Conservation (phyloP, 2,329 filamentous ascomycete genomes). For the Dothiorella sarmentorum region DNA sequence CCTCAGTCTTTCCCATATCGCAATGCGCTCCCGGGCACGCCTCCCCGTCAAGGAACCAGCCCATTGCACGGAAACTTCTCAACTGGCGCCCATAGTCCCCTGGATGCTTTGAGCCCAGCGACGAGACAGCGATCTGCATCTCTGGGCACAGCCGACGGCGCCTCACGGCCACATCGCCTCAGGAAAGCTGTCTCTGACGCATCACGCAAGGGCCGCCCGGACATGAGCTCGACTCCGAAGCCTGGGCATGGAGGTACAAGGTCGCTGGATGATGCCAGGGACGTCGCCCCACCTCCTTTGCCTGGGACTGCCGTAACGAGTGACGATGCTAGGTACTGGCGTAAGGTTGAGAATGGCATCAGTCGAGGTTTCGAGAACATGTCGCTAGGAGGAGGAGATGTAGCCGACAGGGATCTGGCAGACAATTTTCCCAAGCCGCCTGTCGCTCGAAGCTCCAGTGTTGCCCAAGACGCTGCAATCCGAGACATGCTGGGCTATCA, state of each 20-base stretch:
- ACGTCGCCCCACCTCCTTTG: neutral
- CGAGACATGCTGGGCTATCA: neutral
- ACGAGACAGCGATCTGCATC: neutral
- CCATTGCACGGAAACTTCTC: neutral
- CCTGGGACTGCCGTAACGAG: constrained; percentile 1
- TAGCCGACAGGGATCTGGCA: constrained; percentile 30
- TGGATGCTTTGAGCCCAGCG: neutral
- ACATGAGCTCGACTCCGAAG: neutral
- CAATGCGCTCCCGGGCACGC: neutral
- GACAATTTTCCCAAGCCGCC: constrained; percentile 17
- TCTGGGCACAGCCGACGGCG: neutral
- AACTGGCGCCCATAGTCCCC: neutral
- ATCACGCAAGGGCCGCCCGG: neutral
- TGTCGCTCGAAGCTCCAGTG: constrained; percentile 27
- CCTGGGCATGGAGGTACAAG: neutral
- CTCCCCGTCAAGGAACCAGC: neutral
- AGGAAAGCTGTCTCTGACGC: neutral
- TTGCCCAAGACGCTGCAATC: constrained; percentile 59
- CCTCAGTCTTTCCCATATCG: neutral
- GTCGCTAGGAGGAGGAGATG: constrained; percentile 46
- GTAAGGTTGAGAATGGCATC: neutral
- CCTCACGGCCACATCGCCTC: neutral
- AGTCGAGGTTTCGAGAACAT: constrained; percentile 20
- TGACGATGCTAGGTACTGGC: neutral
- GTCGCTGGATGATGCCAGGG: neutral